Conservation (phyloP, 2,329 filamentous ascomycete species). For the Teratosphaeria pseudoeucalypti region DNA sequence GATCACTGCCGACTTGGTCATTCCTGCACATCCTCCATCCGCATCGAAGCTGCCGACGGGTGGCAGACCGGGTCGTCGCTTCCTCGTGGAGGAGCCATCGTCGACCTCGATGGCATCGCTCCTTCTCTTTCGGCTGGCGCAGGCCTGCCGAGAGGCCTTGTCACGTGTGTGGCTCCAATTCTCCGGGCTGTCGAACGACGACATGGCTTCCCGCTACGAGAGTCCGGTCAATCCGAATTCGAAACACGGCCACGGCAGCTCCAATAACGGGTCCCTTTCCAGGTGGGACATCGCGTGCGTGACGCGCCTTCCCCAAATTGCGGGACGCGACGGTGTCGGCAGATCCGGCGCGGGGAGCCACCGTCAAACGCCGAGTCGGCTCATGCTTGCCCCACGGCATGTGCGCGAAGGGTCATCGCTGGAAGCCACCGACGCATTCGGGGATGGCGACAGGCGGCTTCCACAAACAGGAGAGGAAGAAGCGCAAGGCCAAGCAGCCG, state of each 20-base stretch:
- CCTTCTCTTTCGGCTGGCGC: neutral
- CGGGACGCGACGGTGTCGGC: neutral
- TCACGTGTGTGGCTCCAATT: neutral
- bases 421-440: neutral
- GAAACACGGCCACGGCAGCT: neutral
- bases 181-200: neutral
- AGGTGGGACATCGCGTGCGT: neutral
- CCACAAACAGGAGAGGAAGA: neutral
- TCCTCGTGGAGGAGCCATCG: neutral
- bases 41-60: neutral
- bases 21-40: neutral
- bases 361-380: neutral
- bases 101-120: neutral
- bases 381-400: neutral
- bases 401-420: neutral
- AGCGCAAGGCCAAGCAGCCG: conserved; percentile 1
- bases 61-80: neutral
- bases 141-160: neutral
- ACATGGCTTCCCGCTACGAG: neutral
- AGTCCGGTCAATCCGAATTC: neutral
- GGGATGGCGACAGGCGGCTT: neutral
- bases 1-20: neutral
- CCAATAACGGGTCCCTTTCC: neutral
- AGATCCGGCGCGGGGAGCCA: neutral
- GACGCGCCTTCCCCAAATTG: neutral